Evolutionary conservation across 2,329 filamentous ascomycete species (phyloP), one percentile per base, ranked within the genome.

Genomic region (Exophiala sp.): DNA sequence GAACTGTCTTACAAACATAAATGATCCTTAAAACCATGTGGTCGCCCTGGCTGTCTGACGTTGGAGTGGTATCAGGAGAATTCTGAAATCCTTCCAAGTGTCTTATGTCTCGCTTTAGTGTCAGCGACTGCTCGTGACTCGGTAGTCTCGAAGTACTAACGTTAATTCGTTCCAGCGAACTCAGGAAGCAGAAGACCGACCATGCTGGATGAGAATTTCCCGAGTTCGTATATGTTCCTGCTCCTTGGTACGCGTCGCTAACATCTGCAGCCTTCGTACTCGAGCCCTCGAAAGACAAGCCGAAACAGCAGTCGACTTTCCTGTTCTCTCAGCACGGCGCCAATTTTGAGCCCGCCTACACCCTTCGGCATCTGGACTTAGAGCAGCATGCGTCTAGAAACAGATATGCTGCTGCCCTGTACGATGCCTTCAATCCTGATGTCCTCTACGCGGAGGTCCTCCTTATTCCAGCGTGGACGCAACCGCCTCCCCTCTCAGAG

Each of bases 161-260:
- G 24, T 29, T 29, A 29, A 29, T 29, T 8, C 24, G 7, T 24
- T 43, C 9, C 14, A 12, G 20, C 20, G 21, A 24, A 24, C 24
- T 20, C 10, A 36, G 18, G 18, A 48, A 39, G 3, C 33, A 14
- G 11, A 47, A 6, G 35, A 38, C 7, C 20, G 14, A 50, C 54
- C 10, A 96, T 96, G 91, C 81, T 95, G 65, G 91, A 96, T 84
- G 89, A 95, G 70, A 95, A 91, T 71, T 83, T 96, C n/a, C 91
- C 91, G 52, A 90, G 79, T 81, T 64, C 59, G 68, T 62, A 16
- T 65, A 4, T 42, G 9, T 16, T 44, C 33, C 39, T 49, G 12
- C 21, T 33, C 42, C 47, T 7, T 5, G 16, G n/a, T 14, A 18
- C 34, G 10, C 16, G 6, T 50, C 18, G 50, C 55, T 62, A 47